Conservation (phyloP, 2,329 filamentous ascomycete species). For the Fusarium circinatum region DNA sequence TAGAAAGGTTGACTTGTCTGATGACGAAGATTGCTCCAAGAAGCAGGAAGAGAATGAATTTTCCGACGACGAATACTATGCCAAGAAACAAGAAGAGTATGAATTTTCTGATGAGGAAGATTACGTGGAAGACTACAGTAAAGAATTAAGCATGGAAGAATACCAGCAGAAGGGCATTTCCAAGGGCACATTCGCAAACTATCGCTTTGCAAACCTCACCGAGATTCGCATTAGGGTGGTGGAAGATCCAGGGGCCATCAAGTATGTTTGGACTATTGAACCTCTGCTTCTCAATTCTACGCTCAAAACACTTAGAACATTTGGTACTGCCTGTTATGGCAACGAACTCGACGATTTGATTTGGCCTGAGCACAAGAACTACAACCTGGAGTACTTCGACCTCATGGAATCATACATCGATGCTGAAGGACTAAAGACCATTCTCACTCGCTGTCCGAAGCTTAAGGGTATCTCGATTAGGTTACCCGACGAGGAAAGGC, state of each 20-base stretch:
- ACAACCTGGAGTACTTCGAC: neutral
- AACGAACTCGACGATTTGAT: rapidly evolving
- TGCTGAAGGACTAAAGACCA: neutral
- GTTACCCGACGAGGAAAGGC: neutral
- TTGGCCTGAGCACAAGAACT: neutral
- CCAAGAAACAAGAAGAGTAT: neutral
- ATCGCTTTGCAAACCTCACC: neutral
- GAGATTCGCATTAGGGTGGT: neutral
- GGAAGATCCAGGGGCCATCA: rapidly evolving
- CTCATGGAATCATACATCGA: neutral
- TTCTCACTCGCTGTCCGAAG: slow-evolving; percentile 5
- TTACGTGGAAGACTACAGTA: rapidly evolving
- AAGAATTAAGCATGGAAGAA: neutral
- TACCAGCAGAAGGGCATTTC: neutral
- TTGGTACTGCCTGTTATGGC: neutral
- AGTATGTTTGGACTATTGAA: neutral
- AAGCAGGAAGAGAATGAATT: neutral
- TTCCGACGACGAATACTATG: neutral
- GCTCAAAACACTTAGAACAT: neutral
- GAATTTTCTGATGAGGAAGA: neutral
- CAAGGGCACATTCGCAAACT: neutral
- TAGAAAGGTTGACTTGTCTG: neutral
- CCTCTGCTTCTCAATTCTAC: neutral
- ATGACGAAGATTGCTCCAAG: neutral
- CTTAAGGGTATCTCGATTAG: neutral